Conservation (phyloP, 2,329 filamentous ascomycete species). For the Fusarium austroafricanum region DNA sequence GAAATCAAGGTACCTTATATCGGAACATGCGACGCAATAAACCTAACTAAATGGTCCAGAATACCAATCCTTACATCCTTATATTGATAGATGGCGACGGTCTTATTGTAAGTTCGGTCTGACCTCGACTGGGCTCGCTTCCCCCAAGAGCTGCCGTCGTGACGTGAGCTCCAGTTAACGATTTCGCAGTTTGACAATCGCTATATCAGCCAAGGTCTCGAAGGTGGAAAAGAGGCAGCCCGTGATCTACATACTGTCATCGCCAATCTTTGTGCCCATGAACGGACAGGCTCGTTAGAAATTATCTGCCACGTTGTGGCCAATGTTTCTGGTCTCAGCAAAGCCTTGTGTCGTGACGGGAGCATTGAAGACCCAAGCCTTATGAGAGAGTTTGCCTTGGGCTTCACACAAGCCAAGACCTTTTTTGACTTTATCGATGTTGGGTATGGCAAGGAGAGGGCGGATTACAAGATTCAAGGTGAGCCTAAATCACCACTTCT, state of each 20-base stretch:
- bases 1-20: slow-evolving; percentile 57
- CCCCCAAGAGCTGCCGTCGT: not conserved
- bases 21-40: slow-evolving; percentile 20
- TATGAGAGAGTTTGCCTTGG: slow-evolving; percentile 67
- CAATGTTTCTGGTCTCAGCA: slow-evolving; percentile 63
- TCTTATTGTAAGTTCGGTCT: slow-evolving; percentile 60
- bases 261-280: slow-evolving; percentile 57
- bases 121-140: not conserved
- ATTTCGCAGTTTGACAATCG: slow-evolving; percentile 65
- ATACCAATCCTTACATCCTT: slow-evolving; percentile 68
- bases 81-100: slow-evolving; percentile 73
- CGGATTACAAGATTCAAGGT: slow-evolving; percentile 72
- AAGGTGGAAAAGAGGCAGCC: slow-evolving; percentile 66
- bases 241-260: slow-evolving; percentile 62
- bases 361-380: slow-evolving; percentile 57
- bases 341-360: slow-evolving; percentile 62
- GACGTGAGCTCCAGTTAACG: not conserved
- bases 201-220: slow-evolving; percentile 65
- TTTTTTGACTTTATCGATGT: slow-evolving; percentile 74
- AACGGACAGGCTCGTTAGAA: slow-evolving; percentile 60
- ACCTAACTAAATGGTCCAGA: slow-evolving; percentile 52
- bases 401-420: slow-evolving; percentile 69
- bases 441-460: slow-evolving; percentile 67
- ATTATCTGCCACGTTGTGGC: slow-evolving; percentile 68
- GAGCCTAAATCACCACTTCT: slow-evolving; percentile 18